Conservation (phyloP, 768 basidiomycete species). For the Tulasnella sp. region DNA sequence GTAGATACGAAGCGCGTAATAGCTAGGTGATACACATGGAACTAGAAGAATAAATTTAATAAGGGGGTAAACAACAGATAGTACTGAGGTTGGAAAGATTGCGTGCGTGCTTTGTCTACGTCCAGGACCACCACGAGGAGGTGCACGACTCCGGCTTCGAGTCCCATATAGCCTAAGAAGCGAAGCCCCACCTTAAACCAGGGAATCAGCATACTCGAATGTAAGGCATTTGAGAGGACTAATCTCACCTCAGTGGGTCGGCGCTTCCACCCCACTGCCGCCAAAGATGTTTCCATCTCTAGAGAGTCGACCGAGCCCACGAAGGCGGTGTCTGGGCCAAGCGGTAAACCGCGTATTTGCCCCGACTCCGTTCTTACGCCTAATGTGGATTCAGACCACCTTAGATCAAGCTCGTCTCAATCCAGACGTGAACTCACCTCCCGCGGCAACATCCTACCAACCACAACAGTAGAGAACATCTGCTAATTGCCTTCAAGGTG, state of each 20-base stretch:
- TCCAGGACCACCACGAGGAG: background rate
- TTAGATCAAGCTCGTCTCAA: background rate
- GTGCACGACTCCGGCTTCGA: background rate
- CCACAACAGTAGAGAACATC: background rate
- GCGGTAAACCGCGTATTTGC: background rate
- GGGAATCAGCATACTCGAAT: background rate
- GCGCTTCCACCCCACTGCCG: background rate
- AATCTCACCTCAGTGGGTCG: background rate
- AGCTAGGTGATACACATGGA: too few species aligned
- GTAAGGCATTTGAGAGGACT: background rate
- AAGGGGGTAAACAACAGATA: background rate
- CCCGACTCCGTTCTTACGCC: background rate
- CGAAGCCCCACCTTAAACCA: background rate
- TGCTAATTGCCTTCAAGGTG: background rate
- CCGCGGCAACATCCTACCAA: background rate
- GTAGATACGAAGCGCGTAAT: too few species aligned
- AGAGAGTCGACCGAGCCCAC: background rate
- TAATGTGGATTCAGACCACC: background rate
- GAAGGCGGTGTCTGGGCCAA: background rate
- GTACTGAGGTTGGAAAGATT: background rate
- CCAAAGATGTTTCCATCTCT: background rate
- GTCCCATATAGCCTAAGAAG: background rate
- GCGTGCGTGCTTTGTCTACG: background rate
- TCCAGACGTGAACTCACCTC: background rate
- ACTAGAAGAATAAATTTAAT: background rate